These are phyloP conservation scores for Farysia itapuensis DNA, from an alignment of 1,284 basidiomycete species.

Conservation along the genomic window DNA sequence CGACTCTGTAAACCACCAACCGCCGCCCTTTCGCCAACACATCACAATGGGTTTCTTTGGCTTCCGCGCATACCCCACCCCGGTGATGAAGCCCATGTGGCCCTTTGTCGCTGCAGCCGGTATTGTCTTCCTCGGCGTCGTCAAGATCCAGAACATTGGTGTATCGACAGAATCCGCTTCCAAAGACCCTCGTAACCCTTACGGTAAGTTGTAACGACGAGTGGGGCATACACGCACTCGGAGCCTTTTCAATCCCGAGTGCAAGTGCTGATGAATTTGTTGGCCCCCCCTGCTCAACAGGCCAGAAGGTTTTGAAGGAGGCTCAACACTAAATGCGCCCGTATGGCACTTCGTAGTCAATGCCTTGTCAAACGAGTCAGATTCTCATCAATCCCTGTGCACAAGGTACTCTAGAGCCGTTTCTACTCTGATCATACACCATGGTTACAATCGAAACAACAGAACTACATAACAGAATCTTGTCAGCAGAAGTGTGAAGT, in stretches of 20 bases:
- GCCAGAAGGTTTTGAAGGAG: constrained; percentile 43
- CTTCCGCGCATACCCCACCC: constrained; percentile 57
- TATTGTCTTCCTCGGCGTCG: constrained; percentile 52
- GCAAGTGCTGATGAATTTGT: no score
- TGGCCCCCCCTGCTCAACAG: constrained; percentile 8
- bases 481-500: no score
- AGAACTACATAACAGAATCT: no score
- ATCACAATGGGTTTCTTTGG: constrained; percentile 52
- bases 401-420: no score
- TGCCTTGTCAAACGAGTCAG: no score
- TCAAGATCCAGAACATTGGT: constrained; percentile 47
- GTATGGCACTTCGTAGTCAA: no score
- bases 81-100: constrained; percentile 55
- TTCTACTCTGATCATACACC: no score
- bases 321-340: constrained; percentile 34
- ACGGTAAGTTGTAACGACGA: constrained; percentile 46
- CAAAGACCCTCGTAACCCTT: constrained; percentile 59
- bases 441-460: no score
- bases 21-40: no score
- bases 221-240: no score
- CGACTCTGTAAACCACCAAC: no score
- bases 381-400: no score
- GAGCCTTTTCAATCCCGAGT: not conserved
- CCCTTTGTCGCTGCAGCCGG: constrained; percentile 54
- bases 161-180: constrained; percentile 51